A percentile compares a stretch with the other conserved stretches of the same genome.
phyloP scores from a whole-genome alignment of 2,329 filamentous ascomycete species.

The Diaporthe sp. region DNA sequence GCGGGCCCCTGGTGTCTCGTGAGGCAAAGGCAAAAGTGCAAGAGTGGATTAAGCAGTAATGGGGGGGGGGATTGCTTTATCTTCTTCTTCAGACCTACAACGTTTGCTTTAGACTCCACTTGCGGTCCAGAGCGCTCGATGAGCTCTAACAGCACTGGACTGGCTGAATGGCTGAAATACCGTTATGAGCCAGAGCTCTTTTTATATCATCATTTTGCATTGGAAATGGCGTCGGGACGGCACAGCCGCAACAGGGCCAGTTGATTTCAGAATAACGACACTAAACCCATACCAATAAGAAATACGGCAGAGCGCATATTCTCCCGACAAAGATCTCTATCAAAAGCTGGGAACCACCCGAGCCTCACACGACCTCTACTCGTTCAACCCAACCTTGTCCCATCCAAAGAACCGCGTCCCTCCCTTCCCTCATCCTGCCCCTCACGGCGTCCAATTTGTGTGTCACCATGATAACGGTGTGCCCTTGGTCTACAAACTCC shows the following conservation, averaged over 20 bases:
- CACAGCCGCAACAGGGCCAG: constrained; percentile 7
- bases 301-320: neutral
- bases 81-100: neutral
- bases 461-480: constrained; percentile 40
- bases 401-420: constrained; percentile 37
- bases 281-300: neutral
- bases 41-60: neutral
- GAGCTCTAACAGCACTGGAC: neutral
- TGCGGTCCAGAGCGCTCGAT: neutral
- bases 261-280: constrained; percentile 13
- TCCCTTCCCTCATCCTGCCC: constrained; percentile 13
- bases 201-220: constrained; percentile 24
- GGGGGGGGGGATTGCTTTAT: too few species aligned
- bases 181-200: neutral
- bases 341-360: neutral
- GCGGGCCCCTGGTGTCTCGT: neutral
- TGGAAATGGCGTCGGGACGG: constrained; percentile 24
- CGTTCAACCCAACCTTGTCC: constrained; percentile 34
- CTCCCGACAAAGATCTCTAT: neutral
- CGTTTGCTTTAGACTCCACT: neutral
- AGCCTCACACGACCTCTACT: neutral
- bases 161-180: neutral
- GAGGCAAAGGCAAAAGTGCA: neutral
- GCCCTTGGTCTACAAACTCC: constrained; percentile 36
- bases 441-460: constrained; percentile 36